Conservation (phyloP, 192 early-diverging fungal species). For the Coemansia nantahalensis region DNA sequence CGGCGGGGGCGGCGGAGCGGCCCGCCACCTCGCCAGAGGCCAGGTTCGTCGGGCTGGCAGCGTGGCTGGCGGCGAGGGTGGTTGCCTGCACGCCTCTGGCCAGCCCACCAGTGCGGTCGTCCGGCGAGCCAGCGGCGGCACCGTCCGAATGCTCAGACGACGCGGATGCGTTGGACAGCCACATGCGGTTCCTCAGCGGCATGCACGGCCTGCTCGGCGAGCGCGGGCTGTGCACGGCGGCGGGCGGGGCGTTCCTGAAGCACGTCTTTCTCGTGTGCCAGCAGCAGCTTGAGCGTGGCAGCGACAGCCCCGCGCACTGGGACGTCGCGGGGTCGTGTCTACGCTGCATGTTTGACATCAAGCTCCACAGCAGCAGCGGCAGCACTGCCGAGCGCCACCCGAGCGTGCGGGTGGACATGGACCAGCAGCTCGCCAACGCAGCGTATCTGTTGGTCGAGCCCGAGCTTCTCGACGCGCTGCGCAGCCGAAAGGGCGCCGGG, state of each 20-base stretch:
- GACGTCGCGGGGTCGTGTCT: slow-evolving; percentile 20
- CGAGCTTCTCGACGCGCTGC: slow-evolving; percentile 28
- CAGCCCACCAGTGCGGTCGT: no score
- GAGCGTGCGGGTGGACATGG: slow-evolving; percentile 35
- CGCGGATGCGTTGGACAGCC: neutral
- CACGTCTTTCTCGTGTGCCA: slow-evolving; percentile 15
- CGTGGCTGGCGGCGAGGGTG: slow-evolving; percentile 7
- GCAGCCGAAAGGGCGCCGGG: slow-evolving; percentile 26
- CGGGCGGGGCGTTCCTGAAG: slow-evolving; percentile 31
- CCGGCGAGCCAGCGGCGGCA: neutral
- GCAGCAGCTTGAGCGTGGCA: neutral
- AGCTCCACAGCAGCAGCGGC: slow-evolving; percentile 26
- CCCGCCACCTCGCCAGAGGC: slow-evolving; percentile 10
- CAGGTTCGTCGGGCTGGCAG: slow-evolving; percentile 15
- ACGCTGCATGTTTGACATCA: slow-evolving; percentile 45
- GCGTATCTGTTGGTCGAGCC: slow-evolving; percentile 34
- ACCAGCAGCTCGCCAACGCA: slow-evolving; percentile 15
- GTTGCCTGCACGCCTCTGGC: no score
- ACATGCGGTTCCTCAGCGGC: slow-evolving; percentile 6
- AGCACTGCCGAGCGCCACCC: slow-evolving; percentile 12
- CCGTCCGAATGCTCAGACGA: slow-evolving; percentile 3
- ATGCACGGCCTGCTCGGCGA: slow-evolving; percentile 36
- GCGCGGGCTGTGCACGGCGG: slow-evolving; percentile 38
- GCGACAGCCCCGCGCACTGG: slow-evolving; percentile 7
- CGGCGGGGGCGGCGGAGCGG: slow-evolving; percentile 2